A percentile compares a stretch with the other conserved stretches of the same genome.
phyloP scores from a whole-genome alignment of 169 alveolate species.

The Plasmodium billcollinsi region DNA sequence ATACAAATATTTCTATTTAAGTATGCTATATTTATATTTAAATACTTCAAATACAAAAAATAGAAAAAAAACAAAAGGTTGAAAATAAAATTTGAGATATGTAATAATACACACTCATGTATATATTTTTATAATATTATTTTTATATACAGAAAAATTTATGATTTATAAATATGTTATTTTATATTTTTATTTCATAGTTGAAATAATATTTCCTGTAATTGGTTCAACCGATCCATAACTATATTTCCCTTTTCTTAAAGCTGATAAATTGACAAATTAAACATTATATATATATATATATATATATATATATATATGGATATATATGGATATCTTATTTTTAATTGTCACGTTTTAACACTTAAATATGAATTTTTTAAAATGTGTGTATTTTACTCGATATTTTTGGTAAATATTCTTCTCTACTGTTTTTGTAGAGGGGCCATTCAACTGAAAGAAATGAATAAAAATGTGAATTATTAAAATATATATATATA shows the following conservation, averaged over 20 bases:
- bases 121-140: not conserved
- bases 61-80: too few species aligned
- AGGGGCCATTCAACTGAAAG: slow-evolving; percentile 62
- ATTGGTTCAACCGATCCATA: slow-evolving; percentile 61
- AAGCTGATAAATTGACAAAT: slow-evolving; percentile 10
- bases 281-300: not conserved
- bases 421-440: slow-evolving; percentile 1
- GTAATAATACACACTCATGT: not conserved
- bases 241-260: slow-evolving; percentile 37
- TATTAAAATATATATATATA: not conserved
- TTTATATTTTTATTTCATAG: slow-evolving; percentile 11
- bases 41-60: too few species aligned
- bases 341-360: not conserved
- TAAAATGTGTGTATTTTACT: slow-evolving; percentile 1
- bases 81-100: not conserved
- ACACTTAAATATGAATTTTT: not conserved
- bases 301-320: not conserved
- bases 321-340: not conserved
- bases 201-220: slow-evolving; percentile 46
- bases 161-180: not conserved
- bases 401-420: slow-evolving; percentile 20
- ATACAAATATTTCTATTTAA: not conserved
- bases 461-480: slow-evolving; percentile 8
- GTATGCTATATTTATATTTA: too few species aligned
- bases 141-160: not conserved